Base-by-base conservation (phyloP, 176 grass and related monocot species). In the Oryza longistaminata region DNA sequence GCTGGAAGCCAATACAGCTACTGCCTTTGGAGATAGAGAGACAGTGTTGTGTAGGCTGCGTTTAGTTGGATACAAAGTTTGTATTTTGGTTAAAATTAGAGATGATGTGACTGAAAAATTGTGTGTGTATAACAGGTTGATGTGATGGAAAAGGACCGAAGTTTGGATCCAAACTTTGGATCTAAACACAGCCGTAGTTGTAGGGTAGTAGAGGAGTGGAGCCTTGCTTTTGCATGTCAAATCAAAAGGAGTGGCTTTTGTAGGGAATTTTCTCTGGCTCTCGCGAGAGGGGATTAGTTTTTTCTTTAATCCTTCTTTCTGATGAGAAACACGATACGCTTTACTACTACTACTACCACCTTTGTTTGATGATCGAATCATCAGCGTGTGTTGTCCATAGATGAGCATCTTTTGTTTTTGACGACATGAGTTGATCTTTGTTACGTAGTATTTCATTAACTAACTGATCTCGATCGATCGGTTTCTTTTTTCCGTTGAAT, bases 191-290 rank as follows among this genome's bases (percentile, higher is more conserved):
- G 1, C 27, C 27, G n/a, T n/a, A 22, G 58, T 24, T 22, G 25
- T 26, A 73, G 27, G 46, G 64, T 27, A 43, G 71, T 27, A 73
- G 39, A n/a, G 77, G 35, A 61, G 64, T 82, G 74, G 88, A 71
- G 46, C 37, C 25, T 80, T 89, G 85, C 84, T 89, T 93, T 95
- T 93, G 80, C 64, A 72, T n/a, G 91, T 93, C 93, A 93, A 91
- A 96, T 96, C 91, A 85, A 82, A 82, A 73, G 49, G 35, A 76
- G 88, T 83, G 86, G 76, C 86, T 81, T 92, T 92, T 87, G 27
- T 53, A 81, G 86, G 87, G 83, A 83, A 79, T 87, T 87, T 87
- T 84, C 64, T 83, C 64, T 83, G 40, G 46, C 50, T 64, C 50
- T 64, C 33, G 71, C 44, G 15, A 40, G 46, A 14, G 46, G 12